phyloP scores from a whole-genome alignment of 208 protist genomes.

The Acanthamoeba quina region DNA sequence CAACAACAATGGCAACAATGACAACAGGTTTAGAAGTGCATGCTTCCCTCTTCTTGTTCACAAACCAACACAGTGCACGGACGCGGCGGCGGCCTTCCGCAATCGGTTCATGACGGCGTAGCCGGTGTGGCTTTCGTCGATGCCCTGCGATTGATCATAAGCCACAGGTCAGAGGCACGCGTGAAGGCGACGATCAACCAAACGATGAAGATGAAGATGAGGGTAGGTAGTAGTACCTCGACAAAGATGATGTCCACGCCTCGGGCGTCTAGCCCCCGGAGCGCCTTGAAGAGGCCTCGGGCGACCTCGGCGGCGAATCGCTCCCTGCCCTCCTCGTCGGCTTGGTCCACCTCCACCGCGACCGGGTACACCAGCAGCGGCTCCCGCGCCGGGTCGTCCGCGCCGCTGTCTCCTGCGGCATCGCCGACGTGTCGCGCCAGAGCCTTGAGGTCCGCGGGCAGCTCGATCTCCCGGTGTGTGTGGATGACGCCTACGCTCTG shows the following conservation, averaged over 20 bases:
- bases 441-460: background rate
- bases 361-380: conserved; percentile 24
- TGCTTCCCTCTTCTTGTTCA: background rate
- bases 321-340: conserved; percentile 27
- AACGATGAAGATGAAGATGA: background rate
- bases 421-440: background rate
- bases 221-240: conserved; percentile 37
- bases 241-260: conserved; percentile 77
- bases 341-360: background rate
- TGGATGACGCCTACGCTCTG: conserved; percentile 15
- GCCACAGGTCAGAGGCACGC: no score
- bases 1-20: no score
- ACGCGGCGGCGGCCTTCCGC: conserved; percentile 68
- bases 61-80: background rate
- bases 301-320: conserved; percentile 69
- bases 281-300: conserved; percentile 75
- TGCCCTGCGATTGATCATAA: background rate
- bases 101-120: conserved; percentile 81
- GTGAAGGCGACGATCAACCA: background rate
- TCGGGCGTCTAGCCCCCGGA: conserved; percentile 71
- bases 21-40: no score
- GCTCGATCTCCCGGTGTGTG: background rate
- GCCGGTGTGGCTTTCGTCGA: conserved; percentile 73
- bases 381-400: background rate
- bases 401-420: background rate